Conservation (phyloP, 2,329 filamentous ascomycete species). For the Trichothecium roseum region DNA sequence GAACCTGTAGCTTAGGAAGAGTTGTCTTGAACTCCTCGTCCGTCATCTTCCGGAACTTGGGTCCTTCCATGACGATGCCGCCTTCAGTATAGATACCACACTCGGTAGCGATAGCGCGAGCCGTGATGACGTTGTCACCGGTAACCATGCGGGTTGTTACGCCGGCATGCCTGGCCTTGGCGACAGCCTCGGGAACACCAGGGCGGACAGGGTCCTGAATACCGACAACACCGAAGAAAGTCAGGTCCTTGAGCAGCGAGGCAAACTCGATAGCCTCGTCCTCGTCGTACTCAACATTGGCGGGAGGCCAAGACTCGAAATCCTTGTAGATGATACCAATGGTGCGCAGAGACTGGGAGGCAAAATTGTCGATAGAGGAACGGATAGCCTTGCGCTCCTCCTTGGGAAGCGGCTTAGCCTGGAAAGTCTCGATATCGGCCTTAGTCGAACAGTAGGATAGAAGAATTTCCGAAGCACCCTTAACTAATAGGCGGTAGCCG, state of each 20-base stretch:
- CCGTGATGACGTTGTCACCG: constrained; percentile 33
- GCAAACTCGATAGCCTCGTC: constrained; percentile 52
- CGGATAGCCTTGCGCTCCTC: constrained; percentile 44
- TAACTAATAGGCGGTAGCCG: constrained; percentile 39
- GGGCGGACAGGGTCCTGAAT: constrained; percentile 58
- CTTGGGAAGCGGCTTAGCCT: constrained; percentile 13
- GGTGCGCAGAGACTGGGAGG: constrained; percentile 58
- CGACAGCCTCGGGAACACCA: constrained; percentile 52
- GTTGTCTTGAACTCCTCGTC: constrained; percentile 37
- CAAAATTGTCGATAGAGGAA: constrained; percentile 47
- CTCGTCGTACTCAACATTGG: constrained; percentile 45
- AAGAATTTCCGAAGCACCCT: constrained; percentile 48
- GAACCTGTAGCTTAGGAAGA: constrained; percentile 51
- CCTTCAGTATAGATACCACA: constrained; percentile 43
- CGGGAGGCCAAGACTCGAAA: constrained; percentile 59
- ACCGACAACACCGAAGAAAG: constrained; percentile 41
- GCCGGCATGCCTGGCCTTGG: constrained; percentile 51
- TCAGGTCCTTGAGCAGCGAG: constrained; percentile 31
- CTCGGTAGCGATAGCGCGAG: constrained; percentile 31
- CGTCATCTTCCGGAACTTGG: constrained; percentile 42
- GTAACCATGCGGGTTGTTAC: constrained; percentile 58
- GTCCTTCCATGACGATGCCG: constrained; percentile 48
- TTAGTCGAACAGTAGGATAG: constrained; percentile 38
- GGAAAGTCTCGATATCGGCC: constrained; percentile 24
- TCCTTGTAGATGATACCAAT: constrained; percentile 66